Evolutionary conservation across 2,329 filamentous ascomycete species (phyloP), one percentile per base, ranked within the genome.

Genomic region (Pyrenochaeta sp.): DNA sequence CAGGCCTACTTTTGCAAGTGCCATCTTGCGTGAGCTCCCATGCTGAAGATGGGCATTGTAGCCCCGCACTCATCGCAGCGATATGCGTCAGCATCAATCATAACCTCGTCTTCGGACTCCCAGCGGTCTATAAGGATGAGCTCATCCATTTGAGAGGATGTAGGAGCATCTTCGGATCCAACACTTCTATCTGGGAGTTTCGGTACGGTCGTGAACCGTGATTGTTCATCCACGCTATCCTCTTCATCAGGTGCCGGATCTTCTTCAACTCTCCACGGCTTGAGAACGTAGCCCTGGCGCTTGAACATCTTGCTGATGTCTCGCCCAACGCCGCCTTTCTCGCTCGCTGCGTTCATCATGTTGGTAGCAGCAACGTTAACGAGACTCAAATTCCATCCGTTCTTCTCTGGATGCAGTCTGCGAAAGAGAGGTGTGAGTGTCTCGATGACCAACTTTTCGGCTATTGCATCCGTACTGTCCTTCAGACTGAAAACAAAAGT

Each of bases 351-450:
- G 59, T 82, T 79, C 6, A 71, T 84, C 89, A 98, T 94, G 72
- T 97, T 96, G 13, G 91, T 90, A 7, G 91, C 93, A 45, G 92
- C 93, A 24, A 98, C 81, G 64, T 97, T 98, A 58, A 98, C 82
- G 50, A 98, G 80, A 63, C 90, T 91, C 19, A 97, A 77, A 65
- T 94, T 91, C 90, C 91, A 96, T 1, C 86, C 88, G 8, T 83
- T 80, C 61, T 84, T 86, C 59, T 90, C 88, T 0, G 88, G 84
- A 64, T 94, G 90, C 12, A 97, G 81, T 60, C 87, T 88, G 13
- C 88, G 86, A 71, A 97, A 92, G 74, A 96, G 85, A 0, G 87
- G 86, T 2, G 93, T 66, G 19, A 96, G 75, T 1, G 83, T 78
- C 59, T 95, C 90, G 3, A 83, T 78, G 0, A 93, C 89, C 1